Base-by-base conservation (phyloP, 805 yeast genomes). In the Metschnikowia arizonensis region DNA sequence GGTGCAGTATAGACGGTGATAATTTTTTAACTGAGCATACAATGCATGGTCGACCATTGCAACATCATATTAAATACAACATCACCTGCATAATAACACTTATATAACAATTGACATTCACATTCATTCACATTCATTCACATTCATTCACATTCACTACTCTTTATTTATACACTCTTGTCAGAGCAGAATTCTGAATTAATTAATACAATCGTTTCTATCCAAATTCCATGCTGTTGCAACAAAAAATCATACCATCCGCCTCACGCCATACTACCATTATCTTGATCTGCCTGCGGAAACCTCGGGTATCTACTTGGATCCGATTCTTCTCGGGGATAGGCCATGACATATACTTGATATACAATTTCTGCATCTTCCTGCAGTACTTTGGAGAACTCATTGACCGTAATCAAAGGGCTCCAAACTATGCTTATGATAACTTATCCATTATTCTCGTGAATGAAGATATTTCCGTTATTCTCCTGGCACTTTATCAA, bases 211-310 rank as follows among this genome's bases (percentile, higher is more conserved):
- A 15, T 28, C n/a, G 31, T 12, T 10, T 6, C 26, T 6, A 24
- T 24, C 10, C 26, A 5, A 3, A 24, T 18, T 4, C 14, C 18
- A n/a, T 28, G 19, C 12, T 26, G 11, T 25, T 18, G 29, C 38
- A 11, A 34, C 10, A 37, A n/a, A n/a, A 5, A 10, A 19, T 12
- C 14, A 18, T 12, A 14, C 17, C 17, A 4, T 11, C 11, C 9
- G 18, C 5, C 12, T 5, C 18, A 6, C 35, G 42, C 28, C 14
- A 30, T 10, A 31, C 34, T 4, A 30, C 41, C 2, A 26, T 53
- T 5, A 31, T 49, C 25, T 32, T 52, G 24, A 23, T 45, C 9
- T 52, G 56, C 26, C 54, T 48, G 57, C 28, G 38, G 4, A 39
- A 21, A 15, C 14, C 45, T 5, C 36, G 37, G n/a, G 19, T 26